Conservation (phyloP, 495 filamentous ascomycete genomes). For the Letharia lupina region DNA sequence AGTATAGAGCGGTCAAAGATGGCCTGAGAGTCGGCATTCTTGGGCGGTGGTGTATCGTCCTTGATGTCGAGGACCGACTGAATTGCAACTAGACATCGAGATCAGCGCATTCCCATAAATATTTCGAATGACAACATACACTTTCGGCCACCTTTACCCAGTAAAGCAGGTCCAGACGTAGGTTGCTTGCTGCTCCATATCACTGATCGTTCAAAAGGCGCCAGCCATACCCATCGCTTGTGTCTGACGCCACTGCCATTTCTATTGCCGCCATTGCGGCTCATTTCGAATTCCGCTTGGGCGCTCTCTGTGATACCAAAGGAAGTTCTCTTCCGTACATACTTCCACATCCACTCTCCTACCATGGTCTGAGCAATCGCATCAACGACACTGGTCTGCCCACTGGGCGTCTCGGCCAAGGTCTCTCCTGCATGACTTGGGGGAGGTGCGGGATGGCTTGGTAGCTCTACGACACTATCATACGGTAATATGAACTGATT, state of each 20-base stretch:
- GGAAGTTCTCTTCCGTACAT: constrained; percentile 83
- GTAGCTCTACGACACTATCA: constrained; percentile 13
- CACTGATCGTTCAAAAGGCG: constrained; percentile 88
- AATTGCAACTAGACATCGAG: constrained; percentile 60
- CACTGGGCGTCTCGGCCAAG: constrained; percentile 45
- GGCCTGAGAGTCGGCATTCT: constrained; percentile 45
- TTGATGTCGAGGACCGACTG: constrained; percentile 96
- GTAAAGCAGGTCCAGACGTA: constrained; percentile 70
- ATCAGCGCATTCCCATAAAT: constrained; percentile 20
- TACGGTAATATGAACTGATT: constrained; percentile 36
- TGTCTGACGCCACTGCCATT: constrained; percentile 60
- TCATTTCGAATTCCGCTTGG: constrained; percentile 29
- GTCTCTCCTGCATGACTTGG: constrained; percentile 21
- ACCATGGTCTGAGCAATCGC: constrained; percentile 98
- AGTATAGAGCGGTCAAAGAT: constrained; percentile 91
- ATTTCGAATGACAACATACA: constrained; percentile 49
- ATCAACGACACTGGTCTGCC: constrained; percentile 83
- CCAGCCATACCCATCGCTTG: constrained; percentile 97
- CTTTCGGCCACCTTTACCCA: constrained; percentile 94
- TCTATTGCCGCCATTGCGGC: constrained; percentile 46
- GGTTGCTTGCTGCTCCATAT: constrained; percentile 99
- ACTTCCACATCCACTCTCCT: constrained; percentile 99
- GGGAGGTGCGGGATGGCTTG: constrained; percentile 44
- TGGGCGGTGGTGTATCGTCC: constrained; percentile 83
- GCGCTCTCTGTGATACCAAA: constrained; percentile 73